Conservation (phyloP, 2,329 filamentous ascomycete genomes). For the Sarocladium strictum region DNA sequence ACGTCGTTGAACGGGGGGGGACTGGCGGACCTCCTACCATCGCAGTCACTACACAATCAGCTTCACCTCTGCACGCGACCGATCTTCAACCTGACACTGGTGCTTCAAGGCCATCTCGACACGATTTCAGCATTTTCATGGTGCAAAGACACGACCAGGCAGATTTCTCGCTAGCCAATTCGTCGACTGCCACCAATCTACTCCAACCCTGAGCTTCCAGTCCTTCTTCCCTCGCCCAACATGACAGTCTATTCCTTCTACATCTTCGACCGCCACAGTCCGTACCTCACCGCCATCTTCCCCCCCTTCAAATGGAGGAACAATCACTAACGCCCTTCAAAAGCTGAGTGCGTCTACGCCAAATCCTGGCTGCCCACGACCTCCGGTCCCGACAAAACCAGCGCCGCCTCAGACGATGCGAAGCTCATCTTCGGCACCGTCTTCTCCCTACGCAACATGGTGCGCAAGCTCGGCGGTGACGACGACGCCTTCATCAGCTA, state of each 20-base stretch:
- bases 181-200: not conserved
- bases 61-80: not conserved
- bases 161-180: too few species aligned
- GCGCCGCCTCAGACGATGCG: constrained; percentile 62
- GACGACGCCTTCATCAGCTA: constrained; percentile 95
- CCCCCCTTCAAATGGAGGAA: not conserved
- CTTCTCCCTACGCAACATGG: constrained; percentile 95
- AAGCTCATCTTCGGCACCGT: constrained; percentile 97
- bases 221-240: constrained; percentile 20
- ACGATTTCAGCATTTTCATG: too few species aligned
- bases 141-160: too few species aligned
- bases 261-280: constrained; percentile 98
- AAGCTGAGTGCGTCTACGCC: constrained; percentile 97
- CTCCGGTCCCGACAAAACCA: constrained; percentile 28
- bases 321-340: constrained; percentile 14
- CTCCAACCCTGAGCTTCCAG: not conserved
- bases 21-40: too few species aligned
- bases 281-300: constrained; percentile 20
- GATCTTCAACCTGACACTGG: too few species aligned
- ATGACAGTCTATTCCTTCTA: constrained; percentile 98
- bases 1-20: too few species aligned
- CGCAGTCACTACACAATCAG: not conserved
- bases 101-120: too few species aligned
- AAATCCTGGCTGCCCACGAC: constrained; percentile 66
- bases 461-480: constrained; percentile 85